Evolutionary conservation across 1,284 basidiomycete genomes (phyloP), one percentile per base, ranked within the genome.

Genomic region (Microbotryomycetes sp.): DNA sequence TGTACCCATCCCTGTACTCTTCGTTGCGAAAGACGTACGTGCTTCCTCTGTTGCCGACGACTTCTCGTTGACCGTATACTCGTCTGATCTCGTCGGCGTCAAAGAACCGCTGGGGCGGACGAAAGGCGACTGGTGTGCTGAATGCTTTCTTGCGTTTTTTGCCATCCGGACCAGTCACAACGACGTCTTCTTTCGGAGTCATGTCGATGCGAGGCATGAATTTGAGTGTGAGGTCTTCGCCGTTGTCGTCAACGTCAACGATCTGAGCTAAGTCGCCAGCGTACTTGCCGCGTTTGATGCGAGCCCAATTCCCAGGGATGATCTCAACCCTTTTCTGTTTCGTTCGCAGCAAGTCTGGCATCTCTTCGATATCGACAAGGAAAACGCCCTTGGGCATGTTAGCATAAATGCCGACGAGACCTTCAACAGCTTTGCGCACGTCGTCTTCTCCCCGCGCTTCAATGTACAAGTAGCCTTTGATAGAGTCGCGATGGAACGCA

Each of bases 141-240:
- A 60, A 28, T 47, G 62, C 62, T 75, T 88, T 87, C 76, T 88
- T 89, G 65, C 54, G 69, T 56, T 72, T 71, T 74, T 81, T 81
- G 28, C 83, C 81, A 70, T 87, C 87, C 25, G 69, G 42, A 4
- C 66, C 67, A 62, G 72, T 72, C 26, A 83, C 75, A 4, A 80
- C 78, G 6, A 70, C 68, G 16, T 77, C 80, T 49, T 94, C 92
- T 60, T 86, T 84, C 26, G 92, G 92, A 63, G 88, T 91, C 61
- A 97, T 80, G 77, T 99, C 96, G 75, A 99, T 96, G 73, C 96
- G 89, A 23, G 94, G 94, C 63, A 99, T 84, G 74, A 97, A 92
- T 75, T 92, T 89, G 71, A 98, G 81, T 1, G 89, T 92, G 53
- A 93, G 88, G 62, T 92, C 90, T 74, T 97, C 92, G 58, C 92